These are phyloP conservation scores for Suillus hirtellus DNA, from an alignment of 768 basidiomycete species.

Conservation along the genomic window DNA sequence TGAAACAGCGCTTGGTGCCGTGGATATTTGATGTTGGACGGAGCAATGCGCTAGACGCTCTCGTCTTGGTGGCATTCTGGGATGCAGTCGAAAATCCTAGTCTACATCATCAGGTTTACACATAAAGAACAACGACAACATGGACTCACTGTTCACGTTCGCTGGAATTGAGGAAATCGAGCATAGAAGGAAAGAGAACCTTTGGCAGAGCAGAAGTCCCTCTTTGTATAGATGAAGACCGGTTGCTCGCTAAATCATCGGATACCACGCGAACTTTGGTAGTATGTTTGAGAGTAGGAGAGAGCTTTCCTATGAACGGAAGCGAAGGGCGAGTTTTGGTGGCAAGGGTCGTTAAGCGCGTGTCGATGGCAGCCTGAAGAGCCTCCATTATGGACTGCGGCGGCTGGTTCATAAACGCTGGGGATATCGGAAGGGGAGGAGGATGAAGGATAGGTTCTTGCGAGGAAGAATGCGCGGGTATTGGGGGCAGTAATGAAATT, in stretches of 20 bases:
- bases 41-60: constrained; percentile 13
- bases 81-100: not conserved
- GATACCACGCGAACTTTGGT: not conserved
- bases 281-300: not conserved
- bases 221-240: not conserved
- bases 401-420: constrained; percentile 3
- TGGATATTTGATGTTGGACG: constrained; percentile 12
- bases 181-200: constrained; percentile 13
- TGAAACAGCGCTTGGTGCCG: constrained; percentile 23
- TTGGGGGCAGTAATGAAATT: constrained; percentile 23
- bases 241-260: not conserved
- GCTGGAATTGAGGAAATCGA: constrained; percentile 11
- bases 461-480: constrained; percentile 19
- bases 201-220: constrained; percentile 9
- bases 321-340: not conserved
- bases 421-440: constrained; percentile 14
- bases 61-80: constrained; percentile 11
- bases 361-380: constrained; percentile 24
- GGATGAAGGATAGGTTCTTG: constrained; percentile 21
- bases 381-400: constrained; percentile 24
- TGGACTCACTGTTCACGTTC: constrained; percentile 9
- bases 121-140: not conserved
- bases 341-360: constrained; percentile 17
- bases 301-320: not conserved
- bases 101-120: not conserved